Evolutionary conservation across 768 basidiomycete species (phyloP).

Genomic region (Amanita fuliginea): DNA sequence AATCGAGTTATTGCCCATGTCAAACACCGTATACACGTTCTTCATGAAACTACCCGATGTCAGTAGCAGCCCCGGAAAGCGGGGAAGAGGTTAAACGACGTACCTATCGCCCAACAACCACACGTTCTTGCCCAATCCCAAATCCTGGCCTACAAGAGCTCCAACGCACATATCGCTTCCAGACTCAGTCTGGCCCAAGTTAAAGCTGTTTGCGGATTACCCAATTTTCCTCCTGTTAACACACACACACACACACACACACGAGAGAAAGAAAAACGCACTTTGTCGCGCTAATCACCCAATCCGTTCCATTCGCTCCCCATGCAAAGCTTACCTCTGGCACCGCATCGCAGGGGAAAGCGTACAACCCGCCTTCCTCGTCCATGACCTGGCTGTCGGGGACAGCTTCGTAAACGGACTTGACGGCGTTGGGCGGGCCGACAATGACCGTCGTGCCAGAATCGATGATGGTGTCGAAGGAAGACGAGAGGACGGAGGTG

Average conservation of each 20-base stretch:
- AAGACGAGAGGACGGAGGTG: slow-evolving; percentile 9
- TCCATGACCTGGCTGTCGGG: slow-evolving; percentile 20
- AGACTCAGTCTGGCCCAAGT: not conserved
- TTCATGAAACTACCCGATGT: not conserved
- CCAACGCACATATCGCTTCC: not conserved
- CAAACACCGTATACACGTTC: slow-evolving; percentile 2
- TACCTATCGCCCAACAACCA: slow-evolving; percentile 4
- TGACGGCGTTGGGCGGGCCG: slow-evolving; percentile 18
- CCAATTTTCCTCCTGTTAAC: not conserved
- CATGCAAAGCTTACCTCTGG: not conserved
- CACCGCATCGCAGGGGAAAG: not conserved
- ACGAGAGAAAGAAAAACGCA: not conserved
- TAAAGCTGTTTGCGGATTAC: not conserved
- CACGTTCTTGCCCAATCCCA: not conserved
- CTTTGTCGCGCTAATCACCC: not conserved
- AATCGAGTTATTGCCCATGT: not conserved
- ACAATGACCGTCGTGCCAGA: slow-evolving; percentile 32
- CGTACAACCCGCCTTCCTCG: slow-evolving; percentile 11
- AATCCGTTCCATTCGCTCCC: not conserved
- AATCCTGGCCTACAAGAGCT: not conserved
- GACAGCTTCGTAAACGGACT: slow-evolving; percentile 19
- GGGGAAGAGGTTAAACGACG: not conserved
- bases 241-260: too few relatives aligned
- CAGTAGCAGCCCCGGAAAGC: too few relatives aligned
- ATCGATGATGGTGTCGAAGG: slow-evolving; percentile 22